Conservation (phyloP, 768 basidiomycete species). For the Boletus sp. region DNA sequence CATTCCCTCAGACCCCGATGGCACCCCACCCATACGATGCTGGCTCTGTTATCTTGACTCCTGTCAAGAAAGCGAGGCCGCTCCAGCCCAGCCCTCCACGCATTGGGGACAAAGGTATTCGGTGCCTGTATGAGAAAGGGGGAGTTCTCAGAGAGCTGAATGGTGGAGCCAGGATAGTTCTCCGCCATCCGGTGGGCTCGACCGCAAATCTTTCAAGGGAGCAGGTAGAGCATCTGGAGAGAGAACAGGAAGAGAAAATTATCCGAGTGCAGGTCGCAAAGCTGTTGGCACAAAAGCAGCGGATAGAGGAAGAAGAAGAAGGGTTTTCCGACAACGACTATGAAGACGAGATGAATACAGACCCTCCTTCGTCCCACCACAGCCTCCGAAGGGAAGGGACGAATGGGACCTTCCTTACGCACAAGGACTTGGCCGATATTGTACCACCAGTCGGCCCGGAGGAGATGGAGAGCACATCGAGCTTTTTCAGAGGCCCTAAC, state of each 20-base stretch:
- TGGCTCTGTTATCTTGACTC: constrained; percentile 31
- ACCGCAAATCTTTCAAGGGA: constrained; percentile 24
- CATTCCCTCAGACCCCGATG: constrained; percentile 23
- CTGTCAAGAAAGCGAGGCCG: constrained; percentile 27
- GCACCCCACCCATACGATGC: constrained; percentile 23
- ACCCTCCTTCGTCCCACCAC: background rate
- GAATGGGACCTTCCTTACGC: too few species aligned
- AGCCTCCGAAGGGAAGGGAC: constrained; percentile 7
- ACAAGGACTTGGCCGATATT: too few species aligned
- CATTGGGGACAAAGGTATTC: constrained; percentile 30
- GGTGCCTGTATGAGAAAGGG: constrained; percentile 17
- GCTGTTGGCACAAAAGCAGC: constrained; percentile 10
- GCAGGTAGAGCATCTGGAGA: constrained; percentile 23
- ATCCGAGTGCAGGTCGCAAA: constrained; percentile 9
- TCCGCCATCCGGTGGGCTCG: constrained; percentile 22
- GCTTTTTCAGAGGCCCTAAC: constrained; percentile 15
- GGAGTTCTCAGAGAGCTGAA: constrained; percentile 13
- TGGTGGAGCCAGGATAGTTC: constrained; percentile 18
- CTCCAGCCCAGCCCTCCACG: constrained; percentile 29
- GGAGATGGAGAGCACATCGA: background rate
- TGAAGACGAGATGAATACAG: constrained; percentile 21
- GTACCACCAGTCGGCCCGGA: too few species aligned
- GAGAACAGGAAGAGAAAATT: constrained; percentile 10
- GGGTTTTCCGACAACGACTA: constrained; percentile 6
- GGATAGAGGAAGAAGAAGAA: constrained; percentile 3